Conservation (phyloP, 306 rosid species). For the Vachellia collinsii region DNA sequence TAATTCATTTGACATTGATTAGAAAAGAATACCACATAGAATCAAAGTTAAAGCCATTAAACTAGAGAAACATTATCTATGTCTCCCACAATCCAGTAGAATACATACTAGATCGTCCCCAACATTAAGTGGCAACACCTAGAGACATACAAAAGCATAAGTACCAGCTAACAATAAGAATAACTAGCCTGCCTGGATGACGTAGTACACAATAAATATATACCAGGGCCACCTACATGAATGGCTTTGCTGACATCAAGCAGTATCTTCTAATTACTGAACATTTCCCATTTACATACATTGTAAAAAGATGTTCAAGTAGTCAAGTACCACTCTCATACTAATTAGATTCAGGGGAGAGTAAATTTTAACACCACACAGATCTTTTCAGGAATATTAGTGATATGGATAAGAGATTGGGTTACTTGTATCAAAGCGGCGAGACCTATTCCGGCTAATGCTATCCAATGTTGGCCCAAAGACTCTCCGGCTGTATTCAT, state of each 20-base stretch:
- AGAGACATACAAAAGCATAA: not conserved
- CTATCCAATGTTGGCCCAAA: conserved; percentile 67
- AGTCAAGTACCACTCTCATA: conserved; percentile 16
- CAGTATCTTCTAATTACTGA: conserved; percentile 11
- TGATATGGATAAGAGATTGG: conserved; percentile 53
- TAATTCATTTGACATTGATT: conserved; percentile 7
- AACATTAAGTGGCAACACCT: not conserved
- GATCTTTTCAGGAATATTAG: conserved; percentile 39
- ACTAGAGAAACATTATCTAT: conserved; percentile 2
- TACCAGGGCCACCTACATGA: conserved; percentile 33
- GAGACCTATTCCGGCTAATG: conserved; percentile 65
- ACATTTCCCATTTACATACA: conserved; percentile 34
- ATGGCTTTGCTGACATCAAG: conserved; percentile 33
- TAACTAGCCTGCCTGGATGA: conserved; percentile 34
- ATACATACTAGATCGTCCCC: not conserved
- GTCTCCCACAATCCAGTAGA: conserved; percentile 22
- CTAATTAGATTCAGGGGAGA: conserved; percentile 18
- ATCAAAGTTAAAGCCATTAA: not conserved
- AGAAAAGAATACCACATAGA: conserved; percentile 1
- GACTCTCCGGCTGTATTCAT: conserved; percentile 72
- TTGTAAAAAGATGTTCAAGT: conserved; percentile 30
- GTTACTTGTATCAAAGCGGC: conserved; percentile 59
- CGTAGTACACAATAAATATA: conserved; percentile 1
- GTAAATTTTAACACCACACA: conserved; percentile 35
- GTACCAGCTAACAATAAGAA: not conserved